Base-by-base conservation (phyloP, 2,329 filamentous ascomycete species). In the Rutstroemia sydowiana region DNA sequence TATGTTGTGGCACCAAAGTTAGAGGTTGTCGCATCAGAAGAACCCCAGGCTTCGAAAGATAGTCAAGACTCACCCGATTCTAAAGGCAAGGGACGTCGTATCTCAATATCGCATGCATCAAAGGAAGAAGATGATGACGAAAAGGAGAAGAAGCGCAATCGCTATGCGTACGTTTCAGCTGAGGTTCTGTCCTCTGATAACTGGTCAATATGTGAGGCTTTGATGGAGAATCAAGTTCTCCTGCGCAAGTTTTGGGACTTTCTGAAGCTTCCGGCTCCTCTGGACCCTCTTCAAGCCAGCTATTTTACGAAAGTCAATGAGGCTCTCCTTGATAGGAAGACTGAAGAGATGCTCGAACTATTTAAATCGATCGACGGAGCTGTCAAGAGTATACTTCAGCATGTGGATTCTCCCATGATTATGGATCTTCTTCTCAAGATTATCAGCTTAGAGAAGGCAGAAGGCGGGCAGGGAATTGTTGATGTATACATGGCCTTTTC, bases 221-320 rank as follows among this genome's bases (percentile, higher is more conserved):
- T 98, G 52, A 85, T 96, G 74, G 87, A 95, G 64, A 92, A 91
- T 68, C 84, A 84, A 51, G 74, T 81, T 41, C 78, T 90, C 55
- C 72, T 98, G 61, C 82, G 82, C 63, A 81, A 85, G 59, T 97
- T 98, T 69, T 98, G 93, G 93, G 75, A 82, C 44, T 98, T 96
- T 68, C 71, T 98, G 61, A 86, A 86, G 66, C 81, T 84, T 51
- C 80, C 88, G n/a, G 79, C 88, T 10, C 88, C 92, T 2, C 78
- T 98, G 51, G 92, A 97, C 67, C 87, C 92, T 34, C 78, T 96
- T 5, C 92, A 97, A 70, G 92, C 93, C 16, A 91, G 91, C 65
- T 98, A 98, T 68, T 98, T 98, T 68, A 96, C 92, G 51, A 98
- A 97, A 68, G 91, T 98, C 65, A 97, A 97, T 69, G 93, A 98